phyloP scores from a whole-genome alignment of 768 basidiomycete species.

The Cyclocybe cylindracea region DNA sequence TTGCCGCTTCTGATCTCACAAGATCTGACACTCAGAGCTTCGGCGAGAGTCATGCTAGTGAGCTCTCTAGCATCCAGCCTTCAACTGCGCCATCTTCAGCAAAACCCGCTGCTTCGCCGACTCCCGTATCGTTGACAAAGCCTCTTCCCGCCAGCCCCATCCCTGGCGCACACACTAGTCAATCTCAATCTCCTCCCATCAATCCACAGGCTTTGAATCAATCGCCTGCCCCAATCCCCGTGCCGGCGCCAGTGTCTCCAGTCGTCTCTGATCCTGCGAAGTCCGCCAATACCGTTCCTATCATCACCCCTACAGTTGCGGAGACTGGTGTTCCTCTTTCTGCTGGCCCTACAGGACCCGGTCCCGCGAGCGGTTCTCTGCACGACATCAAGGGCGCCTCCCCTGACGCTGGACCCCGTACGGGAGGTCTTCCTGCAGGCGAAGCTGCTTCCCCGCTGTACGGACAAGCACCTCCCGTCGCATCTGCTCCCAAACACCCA shows the following conservation, averaged over 20 bases:
- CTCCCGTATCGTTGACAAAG: slow-evolving; percentile 17
- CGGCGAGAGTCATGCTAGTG: slow-evolving; percentile 79
- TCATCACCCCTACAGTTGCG: slow-evolving; percentile 54
- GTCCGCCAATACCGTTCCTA: not conserved
- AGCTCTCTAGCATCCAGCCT: slow-evolving; percentile 59
- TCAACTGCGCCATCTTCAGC: slow-evolving; percentile 15
- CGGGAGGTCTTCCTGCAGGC: slow-evolving; percentile 26
- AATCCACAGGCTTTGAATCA: slow-evolving; percentile 36
- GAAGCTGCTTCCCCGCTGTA: slow-evolving; percentile 26
- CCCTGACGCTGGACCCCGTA: slow-evolving; percentile 33
- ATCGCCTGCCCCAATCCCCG: slow-evolving; percentile 39
- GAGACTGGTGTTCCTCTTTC: slow-evolving; percentile 77
- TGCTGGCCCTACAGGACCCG: slow-evolving; percentile 60
- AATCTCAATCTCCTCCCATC: slow-evolving; percentile 28
- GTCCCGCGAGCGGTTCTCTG: slow-evolving; percentile 66
- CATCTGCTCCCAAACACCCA: slow-evolving; percentile 35
- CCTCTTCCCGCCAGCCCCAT: slow-evolving; percentile 23
- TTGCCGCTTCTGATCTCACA: slow-evolving; percentile 54
- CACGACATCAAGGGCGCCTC: slow-evolving; percentile 47
- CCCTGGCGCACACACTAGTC: slow-evolving; percentile 14
- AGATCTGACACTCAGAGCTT: slow-evolving; percentile 81
- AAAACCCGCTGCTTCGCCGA: slow-evolving; percentile 13
- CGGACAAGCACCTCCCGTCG: slow-evolving; percentile 24
- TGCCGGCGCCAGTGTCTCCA: slow-evolving; percentile 7
- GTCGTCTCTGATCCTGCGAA: not conserved